Conservation (phyloP, 2,329 filamentous ascomycete species). For the Lecanicillium sp. region DNA sequence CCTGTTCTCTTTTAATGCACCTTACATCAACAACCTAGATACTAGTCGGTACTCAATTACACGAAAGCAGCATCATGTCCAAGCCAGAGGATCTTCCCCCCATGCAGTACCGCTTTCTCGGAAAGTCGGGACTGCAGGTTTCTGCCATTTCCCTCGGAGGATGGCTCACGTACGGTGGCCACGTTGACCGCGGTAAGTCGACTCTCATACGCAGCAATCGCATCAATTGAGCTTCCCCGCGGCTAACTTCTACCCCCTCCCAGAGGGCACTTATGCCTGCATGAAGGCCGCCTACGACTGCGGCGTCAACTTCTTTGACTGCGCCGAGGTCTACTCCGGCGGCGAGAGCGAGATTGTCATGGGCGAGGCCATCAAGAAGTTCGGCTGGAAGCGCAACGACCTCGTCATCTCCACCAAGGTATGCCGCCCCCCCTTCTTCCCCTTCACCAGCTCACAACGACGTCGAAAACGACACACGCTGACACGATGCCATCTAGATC, state of each 20-base stretch:
- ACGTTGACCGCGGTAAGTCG: constrained; percentile 57
- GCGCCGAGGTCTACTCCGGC: constrained; percentile 50
- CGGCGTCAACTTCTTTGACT: constrained; percentile 60
- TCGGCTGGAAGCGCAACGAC: constrained; percentile 55
- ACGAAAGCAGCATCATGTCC: constrained; percentile 24
- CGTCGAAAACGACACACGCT: background rate
- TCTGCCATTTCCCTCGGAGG: constrained; percentile 66
- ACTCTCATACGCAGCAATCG: background rate
- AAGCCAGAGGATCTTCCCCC: constrained; percentile 38
- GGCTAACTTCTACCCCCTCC: background rate
- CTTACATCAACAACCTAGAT: background rate
- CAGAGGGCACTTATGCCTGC: constrained; percentile 46
- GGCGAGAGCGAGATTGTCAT: constrained; percentile 60
- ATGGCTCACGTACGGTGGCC: constrained; percentile 70
- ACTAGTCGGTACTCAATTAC: background rate
- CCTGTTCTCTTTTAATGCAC: no score
- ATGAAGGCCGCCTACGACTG: constrained; percentile 56
- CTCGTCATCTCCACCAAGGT: constrained; percentile 57
- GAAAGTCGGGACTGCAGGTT: constrained; percentile 66
- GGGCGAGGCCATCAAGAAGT: constrained; percentile 54
- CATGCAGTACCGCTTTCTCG: constrained; percentile 69
- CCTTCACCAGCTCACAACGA: background rate
- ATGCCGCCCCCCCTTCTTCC: constrained; percentile 7
- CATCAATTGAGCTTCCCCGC: background rate
- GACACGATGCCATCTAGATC: constrained; percentile 36